A percentile compares a stretch with the other conserved stretches of the same genome.
Evolutionary conservation across 345 rosid genomes (phyloP).

Genomic region (Eucalyptus erythrocorys): DNA sequence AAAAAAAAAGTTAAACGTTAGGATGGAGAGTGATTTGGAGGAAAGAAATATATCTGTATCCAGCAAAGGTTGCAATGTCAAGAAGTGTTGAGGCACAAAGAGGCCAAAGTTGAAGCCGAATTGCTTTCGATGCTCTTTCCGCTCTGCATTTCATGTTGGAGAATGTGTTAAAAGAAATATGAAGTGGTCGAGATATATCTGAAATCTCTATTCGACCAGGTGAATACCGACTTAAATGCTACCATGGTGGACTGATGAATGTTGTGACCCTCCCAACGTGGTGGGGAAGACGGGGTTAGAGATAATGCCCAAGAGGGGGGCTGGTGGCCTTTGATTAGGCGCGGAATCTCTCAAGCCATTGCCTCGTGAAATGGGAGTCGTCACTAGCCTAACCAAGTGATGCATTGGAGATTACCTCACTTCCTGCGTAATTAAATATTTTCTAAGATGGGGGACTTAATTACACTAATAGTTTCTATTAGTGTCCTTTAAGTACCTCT

Average conservation of each 20-base stretch:
- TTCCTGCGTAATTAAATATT: too few species aligned
- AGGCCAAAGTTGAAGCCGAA: background rate
- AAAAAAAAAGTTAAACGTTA: too few species aligned
- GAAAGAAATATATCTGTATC: background rate
- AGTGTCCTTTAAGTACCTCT: too few species aligned
- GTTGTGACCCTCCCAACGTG: accelerated
- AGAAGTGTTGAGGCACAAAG: background rate
- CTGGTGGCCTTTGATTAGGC: accelerated
- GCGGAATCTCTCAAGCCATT: too few species aligned
- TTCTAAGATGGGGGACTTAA: too few species aligned
- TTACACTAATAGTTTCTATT: too few species aligned
- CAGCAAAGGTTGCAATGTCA: background rate
- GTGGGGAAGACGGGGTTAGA: too few species aligned
- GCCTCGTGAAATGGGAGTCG: too few species aligned
- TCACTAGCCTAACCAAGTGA: too few species aligned
- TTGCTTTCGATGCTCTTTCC: background rate
- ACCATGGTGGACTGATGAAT: background rate
- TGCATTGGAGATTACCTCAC: accelerated
- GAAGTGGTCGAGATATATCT: background rate
- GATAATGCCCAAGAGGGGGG: too few species aligned
- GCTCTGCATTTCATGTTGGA: background rate
- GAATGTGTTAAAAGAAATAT: background rate
- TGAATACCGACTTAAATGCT: background rate
- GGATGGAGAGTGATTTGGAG: background rate
- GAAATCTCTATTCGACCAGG: background rate